Conservation (phyloP, 768 basidiomycete genomes). For the Kwoniella botswanensis region DNA sequence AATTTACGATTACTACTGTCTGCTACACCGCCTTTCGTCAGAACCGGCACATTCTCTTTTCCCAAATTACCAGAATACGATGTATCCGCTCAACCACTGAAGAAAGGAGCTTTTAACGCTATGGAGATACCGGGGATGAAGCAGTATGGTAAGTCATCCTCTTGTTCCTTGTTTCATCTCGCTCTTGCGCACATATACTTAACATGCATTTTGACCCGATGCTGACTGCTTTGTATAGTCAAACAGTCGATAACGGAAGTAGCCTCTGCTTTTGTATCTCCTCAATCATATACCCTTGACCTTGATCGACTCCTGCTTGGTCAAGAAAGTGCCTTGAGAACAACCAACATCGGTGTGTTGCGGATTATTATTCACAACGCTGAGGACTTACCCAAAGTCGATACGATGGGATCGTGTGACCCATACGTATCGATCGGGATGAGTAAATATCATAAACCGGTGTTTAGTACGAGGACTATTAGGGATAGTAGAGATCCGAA, state of each 20-base stretch:
- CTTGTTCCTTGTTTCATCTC: too few species aligned
- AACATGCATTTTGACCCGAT: neutral
- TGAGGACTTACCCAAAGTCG: conserved; percentile 46
- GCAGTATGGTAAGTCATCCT: conserved; percentile 44
- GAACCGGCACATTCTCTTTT: conserved; percentile 54
- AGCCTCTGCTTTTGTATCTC: conserved; percentile 55
- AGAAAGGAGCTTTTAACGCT: conserved; percentile 52
- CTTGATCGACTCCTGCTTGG: conserved; percentile 57
- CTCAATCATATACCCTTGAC: conserved; percentile 56
- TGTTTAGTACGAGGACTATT: conserved; percentile 57
- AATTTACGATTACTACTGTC: conserved; percentile 55
- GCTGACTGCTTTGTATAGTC: conserved; percentile 28
- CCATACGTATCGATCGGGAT: conserved; percentile 55
- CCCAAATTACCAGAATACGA: conserved; percentile 56
- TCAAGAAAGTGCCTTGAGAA: conserved; percentile 50
- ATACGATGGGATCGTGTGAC: conserved; percentile 56
- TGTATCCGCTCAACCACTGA: conserved; percentile 57
- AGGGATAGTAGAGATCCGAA: conserved; percentile 50
- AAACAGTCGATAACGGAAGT: conserved; percentile 52
- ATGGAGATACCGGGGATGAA: conserved; percentile 57
- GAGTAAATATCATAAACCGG: conserved; percentile 55
- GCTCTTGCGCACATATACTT: too few species aligned
- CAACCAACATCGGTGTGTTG: conserved; percentile 53
- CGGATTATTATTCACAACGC: conserved; percentile 54
- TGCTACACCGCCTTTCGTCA: conserved; percentile 56